These are phyloP conservation scores for Syncephalastrum contaminatum DNA, from an alignment of 371 early-diverging fungal genomes.

Conservation along the genomic window DNA sequence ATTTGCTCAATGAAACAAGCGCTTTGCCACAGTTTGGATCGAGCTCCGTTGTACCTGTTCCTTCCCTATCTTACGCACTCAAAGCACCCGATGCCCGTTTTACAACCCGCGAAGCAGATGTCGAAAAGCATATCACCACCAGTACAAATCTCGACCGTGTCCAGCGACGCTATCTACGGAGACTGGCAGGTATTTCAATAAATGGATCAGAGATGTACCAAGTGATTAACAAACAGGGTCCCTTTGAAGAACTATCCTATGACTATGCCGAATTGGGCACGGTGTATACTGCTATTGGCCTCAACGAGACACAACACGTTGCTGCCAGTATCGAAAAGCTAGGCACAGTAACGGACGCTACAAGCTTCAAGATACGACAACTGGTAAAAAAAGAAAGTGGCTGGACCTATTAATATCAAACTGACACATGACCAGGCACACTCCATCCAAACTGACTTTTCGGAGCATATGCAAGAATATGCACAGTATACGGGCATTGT, in stretches of 20 bases:
- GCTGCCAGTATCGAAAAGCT: constrained; percentile 77
- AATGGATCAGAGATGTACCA: not conserved
- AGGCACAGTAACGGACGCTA: constrained; percentile 82
- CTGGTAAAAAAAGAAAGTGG: constrained; percentile 41
- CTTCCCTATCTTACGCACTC: constrained; percentile 17
- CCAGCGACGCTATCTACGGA: constrained; percentile 55
- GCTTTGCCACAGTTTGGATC: not conserved
- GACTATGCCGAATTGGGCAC: constrained; percentile 86
- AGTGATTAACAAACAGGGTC: not conserved
- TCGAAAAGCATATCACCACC: constrained; percentile 57
- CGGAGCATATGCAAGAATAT: constrained; percentile 86
- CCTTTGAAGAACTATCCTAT: constrained; percentile 45
- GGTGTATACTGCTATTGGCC: constrained; percentile 84
- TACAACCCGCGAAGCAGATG: constrained; percentile 64
- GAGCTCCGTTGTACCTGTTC: constrained; percentile 38
- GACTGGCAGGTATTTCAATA: constrained; percentile 48
- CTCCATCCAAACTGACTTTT: constrained; percentile 67
- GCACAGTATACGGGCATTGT: constrained; percentile 74
- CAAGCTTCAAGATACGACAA: constrained; percentile 63
- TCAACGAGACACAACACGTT: constrained; percentile 66
- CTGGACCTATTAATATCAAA: not conserved
- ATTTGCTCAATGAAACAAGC: constrained; percentile 23
- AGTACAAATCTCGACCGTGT: constrained; percentile 58
- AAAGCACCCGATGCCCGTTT: constrained; percentile 69
- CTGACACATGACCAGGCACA: constrained; percentile 30